Percentiles rank a stretch among this genome's conserved stretches.
Conservation (phyloP, 352 stramenopile genomes). For the Globisporangium cystogenes region DNA sequence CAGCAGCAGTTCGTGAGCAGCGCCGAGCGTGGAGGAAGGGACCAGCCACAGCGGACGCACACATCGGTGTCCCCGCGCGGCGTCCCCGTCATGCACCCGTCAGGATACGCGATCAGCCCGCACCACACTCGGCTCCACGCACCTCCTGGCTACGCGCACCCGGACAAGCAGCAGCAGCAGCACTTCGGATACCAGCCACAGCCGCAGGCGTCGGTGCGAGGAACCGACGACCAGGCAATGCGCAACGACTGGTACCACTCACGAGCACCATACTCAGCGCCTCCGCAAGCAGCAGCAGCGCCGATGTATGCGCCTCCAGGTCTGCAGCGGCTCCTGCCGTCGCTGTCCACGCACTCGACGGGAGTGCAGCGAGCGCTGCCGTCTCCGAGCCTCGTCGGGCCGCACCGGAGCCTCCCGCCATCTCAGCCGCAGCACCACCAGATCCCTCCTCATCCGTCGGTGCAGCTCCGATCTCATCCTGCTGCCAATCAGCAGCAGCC, state of each 20-base stretch:
- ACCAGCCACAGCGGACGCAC: conserved; percentile 1
- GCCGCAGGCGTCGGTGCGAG: background rate
- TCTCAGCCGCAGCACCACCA: conserved; percentile 2
- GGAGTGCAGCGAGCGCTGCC: conserved; percentile 4
- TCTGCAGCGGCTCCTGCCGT: conserved; percentile 4
- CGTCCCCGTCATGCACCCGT: conserved; percentile 4
- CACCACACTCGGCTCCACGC: conserved; percentile 7
- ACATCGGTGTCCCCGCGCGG: conserved; percentile 7
- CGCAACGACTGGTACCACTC: background rate
- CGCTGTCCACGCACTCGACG: background rate
- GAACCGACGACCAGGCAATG: background rate
- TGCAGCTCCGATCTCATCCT: background rate
- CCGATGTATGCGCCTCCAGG: background rate
- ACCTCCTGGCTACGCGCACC: background rate
- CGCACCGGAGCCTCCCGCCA: background rate
- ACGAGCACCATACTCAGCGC: background rate
- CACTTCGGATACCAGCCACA: conserved; percentile 2
- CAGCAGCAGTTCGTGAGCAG: background rate
- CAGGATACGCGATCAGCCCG: conserved; percentile 11
- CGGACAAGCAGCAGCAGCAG: conserved; percentile 3
- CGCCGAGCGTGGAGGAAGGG: background rate
- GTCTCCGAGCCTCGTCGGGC: background rate
- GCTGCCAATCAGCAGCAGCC: conserved; percentile 1
- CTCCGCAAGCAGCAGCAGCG: background rate
- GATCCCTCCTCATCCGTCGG: background rate